phyloP scores from a whole-genome alignment of 345 rosid species.

The Firmiana major region DNA sequence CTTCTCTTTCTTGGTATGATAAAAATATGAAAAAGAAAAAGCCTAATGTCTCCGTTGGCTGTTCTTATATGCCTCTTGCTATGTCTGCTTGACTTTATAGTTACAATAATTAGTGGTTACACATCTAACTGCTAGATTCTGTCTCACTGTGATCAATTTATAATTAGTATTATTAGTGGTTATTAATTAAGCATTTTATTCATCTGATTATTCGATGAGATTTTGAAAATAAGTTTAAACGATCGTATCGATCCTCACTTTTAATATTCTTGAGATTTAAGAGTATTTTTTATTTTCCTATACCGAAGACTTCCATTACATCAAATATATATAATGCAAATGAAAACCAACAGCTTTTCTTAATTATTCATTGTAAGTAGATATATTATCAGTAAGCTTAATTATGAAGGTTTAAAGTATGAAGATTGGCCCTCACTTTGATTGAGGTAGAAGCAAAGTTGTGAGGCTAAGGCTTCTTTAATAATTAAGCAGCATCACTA shows the following conservation, averaged over 20 bases:
- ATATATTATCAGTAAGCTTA: background rate
- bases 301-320: too few relatives aligned
- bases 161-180: background rate
- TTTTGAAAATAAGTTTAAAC: too few relatives aligned
- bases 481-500: too few relatives aligned
- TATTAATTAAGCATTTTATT: background rate
- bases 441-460: background rate
- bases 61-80: slow-evolving; percentile 16
- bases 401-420: background rate
- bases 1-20: slow-evolving; percentile 24
- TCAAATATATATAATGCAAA: background rate
- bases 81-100: slow-evolving; percentile 11
- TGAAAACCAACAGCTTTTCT: too few relatives aligned
- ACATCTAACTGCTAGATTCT: slow-evolving; percentile 22
- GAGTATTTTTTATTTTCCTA: too few relatives aligned
- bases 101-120: slow-evolving; percentile 6
- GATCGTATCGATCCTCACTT: too few relatives aligned
- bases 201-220: background rate
- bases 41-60: slow-evolving; percentile 7
- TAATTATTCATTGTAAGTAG: too few relatives aligned
- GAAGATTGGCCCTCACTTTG: background rate
- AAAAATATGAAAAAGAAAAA: background rate
- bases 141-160: background rate
- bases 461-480: background rate
- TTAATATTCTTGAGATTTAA: too few relatives aligned